These are phyloP conservation scores for Paspalum vaginatum DNA, from an alignment of 176 grass and related monocot species.

Conservation along the genomic window DNA sequence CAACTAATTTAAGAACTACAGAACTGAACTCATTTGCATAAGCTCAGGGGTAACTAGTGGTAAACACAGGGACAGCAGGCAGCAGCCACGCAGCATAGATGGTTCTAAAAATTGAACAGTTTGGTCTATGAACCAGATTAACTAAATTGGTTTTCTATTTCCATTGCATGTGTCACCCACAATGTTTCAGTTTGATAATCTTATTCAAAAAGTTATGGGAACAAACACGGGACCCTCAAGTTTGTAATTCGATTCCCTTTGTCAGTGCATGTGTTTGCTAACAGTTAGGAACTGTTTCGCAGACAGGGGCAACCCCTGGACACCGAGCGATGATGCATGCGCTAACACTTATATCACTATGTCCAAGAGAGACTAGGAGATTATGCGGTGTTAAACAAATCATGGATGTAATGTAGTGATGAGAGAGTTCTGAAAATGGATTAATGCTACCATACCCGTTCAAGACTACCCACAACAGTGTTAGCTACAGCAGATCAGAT, in stretches of 20 bases:
- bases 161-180: not conserved
- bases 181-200: not conserved
- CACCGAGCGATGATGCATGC: not conserved
- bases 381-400: not conserved
- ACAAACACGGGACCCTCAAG: not conserved
- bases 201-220: not conserved
- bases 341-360: not conserved
- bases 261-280: constrained; percentile 4
- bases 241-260: not conserved
- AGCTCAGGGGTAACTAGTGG: not conserved
- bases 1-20: not conserved
- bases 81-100: too few relatives aligned
- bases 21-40: constrained; percentile 2
- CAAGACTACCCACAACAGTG: not conserved
- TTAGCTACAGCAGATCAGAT: not conserved
- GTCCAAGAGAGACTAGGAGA: not conserved
- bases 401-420: not conserved
- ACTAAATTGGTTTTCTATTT: not conserved
- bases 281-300: not conserved
- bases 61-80: not conserved
- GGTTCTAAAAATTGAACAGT: not conserved
- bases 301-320: not conserved
- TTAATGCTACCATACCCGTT: not conserved
- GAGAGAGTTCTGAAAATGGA: not conserved
- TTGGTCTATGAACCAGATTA: not conserved